Base-by-base conservation (phyloP, 2,329 filamentous ascomycete species). In the Trichophyton rubrum region DNA sequence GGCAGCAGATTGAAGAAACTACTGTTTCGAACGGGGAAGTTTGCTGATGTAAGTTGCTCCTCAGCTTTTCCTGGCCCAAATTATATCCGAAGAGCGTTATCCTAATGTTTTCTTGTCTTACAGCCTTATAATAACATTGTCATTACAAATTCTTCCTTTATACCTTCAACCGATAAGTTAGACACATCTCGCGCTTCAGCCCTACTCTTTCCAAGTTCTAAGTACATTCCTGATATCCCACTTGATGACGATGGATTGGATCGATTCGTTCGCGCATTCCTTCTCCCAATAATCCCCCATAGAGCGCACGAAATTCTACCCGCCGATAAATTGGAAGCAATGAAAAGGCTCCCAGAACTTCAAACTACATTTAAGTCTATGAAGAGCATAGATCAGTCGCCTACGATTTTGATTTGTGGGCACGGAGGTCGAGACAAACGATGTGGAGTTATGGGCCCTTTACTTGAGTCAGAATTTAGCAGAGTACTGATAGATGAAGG, bases 121-220 rank as follows among this genome's bases (percentile, higher is more conserved):
- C 67, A 96, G 89, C 90, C 90, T 38, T 95, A 87, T 72, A 88
- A 91, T 73, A 89, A 91, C 71, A 75, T 95, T 61, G 82, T 90
- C 27, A 77, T 92, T 60, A 84, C 89, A 22, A 89, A 89, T 68
- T 82, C 87, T 11, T 95, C 89, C 0, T 86, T 96, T 66, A 77
- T 80, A 8, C 82, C 86, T 35, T 80, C 75, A 3, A 64, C 69
- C 2, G 62, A 64, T 6, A 43, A 61, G 38, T 27, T 62, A 45
- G 62, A 68, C 55, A 47, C 64, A 6, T 57, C 64, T 40, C 45
- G n/a, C 0, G 71, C 71, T 0, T 90, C 87, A 0, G 88, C 82
- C 1, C 88, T 92, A 68, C 79, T 96, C 20, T 82, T 96, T 35
- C 91, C 91, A 1, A 85, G 83, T 71, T 96, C 96, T 78, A 86